Evolutionary conservation across 495 filamentous ascomycete genomes (phyloP), one percentile per base, ranked within the genome.

Genomic region (Collariella sp.): DNA sequence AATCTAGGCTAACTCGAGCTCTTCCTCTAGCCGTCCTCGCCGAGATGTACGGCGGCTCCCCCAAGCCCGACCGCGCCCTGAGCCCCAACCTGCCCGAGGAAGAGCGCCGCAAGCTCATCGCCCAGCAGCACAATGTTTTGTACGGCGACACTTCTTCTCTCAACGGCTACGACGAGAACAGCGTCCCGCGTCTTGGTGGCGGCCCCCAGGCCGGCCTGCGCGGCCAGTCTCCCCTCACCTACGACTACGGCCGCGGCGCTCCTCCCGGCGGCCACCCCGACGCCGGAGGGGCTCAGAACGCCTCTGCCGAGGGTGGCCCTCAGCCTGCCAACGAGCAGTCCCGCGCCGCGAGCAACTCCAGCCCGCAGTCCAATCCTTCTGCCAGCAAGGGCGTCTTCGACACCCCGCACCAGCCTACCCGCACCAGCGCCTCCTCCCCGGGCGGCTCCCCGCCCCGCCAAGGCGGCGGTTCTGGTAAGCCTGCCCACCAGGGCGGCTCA

Each of bases 1-100:
- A 40, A 49, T 54, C 38, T 55, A 35, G 47, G 69, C 71, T 74
- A 70, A 73, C 74, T 55, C 62, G 63, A 69, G 46, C 63, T 71
- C 73, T 70, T 70, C 65, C 62, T 70, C 72, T 79, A 89, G 86
- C 84, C 78, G 79, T 86, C 67, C 78, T 88, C 76, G 77, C 85
- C 81, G 91, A 94, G 63, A 78, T 93, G 67, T 45, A 77, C 63
- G 77, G 70, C 72, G 74, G 74, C n/a, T n/a, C n/a, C n/a, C n/a
- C n/a, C 69, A 94, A 95, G 75, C 82, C 87, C 67, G 93, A 96
- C 63, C 89, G 91, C 61, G 85, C 91, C 59, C 78, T 89, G 76
- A 97, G 91, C 76, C 91, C 91, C 2, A 68, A 65, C 63, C 85
- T 95, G 86, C 91, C 84, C 68, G 93, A 97, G 74, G 93, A 97